Evolutionary conservation across 345 rosid species (phyloP).

Genomic region (Brassica cretica): DNA sequence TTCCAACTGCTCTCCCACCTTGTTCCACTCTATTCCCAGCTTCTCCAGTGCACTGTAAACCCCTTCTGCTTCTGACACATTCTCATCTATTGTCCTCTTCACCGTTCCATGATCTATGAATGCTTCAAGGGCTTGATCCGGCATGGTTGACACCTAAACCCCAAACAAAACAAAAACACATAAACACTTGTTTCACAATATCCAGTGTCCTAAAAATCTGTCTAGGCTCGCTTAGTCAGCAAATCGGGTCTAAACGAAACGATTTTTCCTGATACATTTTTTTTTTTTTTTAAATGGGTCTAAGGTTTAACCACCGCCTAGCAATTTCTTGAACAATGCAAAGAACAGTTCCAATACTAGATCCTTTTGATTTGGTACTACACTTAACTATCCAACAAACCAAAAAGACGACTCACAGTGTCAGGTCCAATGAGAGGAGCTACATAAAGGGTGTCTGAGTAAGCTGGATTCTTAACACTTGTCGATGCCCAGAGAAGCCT

Average conservation of each 20-base stretch:
- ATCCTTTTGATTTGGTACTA: neutral
- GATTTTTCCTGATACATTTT: no score
- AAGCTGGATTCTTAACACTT: constrained; percentile 96
- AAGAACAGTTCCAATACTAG: neutral
- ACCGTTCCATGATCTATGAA: constrained; percentile 79
- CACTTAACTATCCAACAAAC: neutral
- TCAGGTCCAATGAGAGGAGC: constrained; percentile 95
- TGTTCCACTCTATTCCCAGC: constrained; percentile 84
- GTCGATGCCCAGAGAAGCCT: constrained; percentile 96
- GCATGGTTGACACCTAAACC: constrained; percentile 93
- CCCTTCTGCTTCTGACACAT: constrained; percentile 88
- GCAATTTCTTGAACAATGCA: no score
- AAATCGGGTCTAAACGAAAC: no score
- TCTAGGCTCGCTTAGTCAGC: no score
- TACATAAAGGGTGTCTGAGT: constrained; percentile 83
- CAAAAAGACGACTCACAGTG: constrained; percentile 54
- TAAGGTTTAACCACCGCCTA: no score
- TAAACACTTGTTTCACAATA: neutral
- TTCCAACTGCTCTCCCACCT: constrained; percentile 85
- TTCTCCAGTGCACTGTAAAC: constrained; percentile 92
- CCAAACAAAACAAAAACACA: neutral
- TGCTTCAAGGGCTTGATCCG: constrained; percentile 96
- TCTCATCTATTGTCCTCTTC: constrained; percentile 84
- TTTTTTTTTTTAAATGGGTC: no score
- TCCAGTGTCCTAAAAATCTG: neutral